Evolutionary conservation across 306 rosid genomes (phyloP).

Genomic region (Citrullus amarus): DNA sequence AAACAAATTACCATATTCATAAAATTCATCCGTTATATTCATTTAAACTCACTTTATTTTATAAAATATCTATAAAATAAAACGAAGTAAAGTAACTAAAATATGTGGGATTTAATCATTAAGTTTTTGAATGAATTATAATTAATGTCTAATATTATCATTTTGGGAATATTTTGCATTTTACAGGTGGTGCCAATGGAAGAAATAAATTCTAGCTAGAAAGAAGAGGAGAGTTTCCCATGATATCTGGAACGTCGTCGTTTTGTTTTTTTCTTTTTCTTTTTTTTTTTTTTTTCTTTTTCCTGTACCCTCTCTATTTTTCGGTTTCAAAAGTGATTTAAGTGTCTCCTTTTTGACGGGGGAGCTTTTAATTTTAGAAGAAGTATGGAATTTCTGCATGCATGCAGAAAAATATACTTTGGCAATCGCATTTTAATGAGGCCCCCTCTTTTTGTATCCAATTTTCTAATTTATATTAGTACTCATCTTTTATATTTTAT

Average conservation of each 20-base stretch:
- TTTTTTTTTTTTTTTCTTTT: neutral
- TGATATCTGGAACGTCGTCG: neutral
- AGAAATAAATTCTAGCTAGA: conserved; percentile 3
- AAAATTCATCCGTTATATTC: neutral
- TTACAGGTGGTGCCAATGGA: conserved; percentile 3
- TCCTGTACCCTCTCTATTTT: neutral
- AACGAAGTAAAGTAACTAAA: neutral
- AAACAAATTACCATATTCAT: neutral
- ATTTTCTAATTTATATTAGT: conserved; percentile 7
- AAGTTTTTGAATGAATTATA: conserved; percentile 8
- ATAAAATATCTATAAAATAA: no score
- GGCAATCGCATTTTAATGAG: neutral
- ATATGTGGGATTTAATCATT: neutral
- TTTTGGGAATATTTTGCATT: neutral
- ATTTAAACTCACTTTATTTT: neutral
- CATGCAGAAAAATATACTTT: neutral
- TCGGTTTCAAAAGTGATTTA: neutral
- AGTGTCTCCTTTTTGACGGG: neutral
- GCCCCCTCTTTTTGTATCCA: neutral
- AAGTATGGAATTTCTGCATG: conserved; percentile 4
- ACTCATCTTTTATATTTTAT: neutral
- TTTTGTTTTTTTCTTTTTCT: neutral
- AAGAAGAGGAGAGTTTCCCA: conserved; percentile 5
- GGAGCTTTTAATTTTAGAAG: neutral
- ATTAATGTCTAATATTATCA: neutral